Evolutionary conservation across 2,329 filamentous ascomycete genomes (phyloP).

Genomic region (Fusarium sacchari): DNA sequence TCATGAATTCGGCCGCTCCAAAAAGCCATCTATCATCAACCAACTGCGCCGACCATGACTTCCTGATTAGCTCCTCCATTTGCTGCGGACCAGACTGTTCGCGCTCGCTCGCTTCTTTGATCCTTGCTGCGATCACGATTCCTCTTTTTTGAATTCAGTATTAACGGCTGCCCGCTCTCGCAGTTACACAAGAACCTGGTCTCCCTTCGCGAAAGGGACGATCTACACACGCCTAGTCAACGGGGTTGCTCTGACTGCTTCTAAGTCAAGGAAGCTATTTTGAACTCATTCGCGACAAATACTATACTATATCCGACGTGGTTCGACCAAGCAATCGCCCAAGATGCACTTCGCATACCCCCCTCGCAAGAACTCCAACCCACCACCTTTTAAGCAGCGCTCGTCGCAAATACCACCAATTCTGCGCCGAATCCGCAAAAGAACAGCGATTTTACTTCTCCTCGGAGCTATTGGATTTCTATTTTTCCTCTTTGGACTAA

Average conservation of each 20-base stretch:
- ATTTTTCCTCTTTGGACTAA: slow-evolving; percentile 64
- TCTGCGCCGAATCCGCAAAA: slow-evolving; percentile 70
- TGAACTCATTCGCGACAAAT: not conserved
- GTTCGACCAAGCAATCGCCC: slow-evolving; percentile 5
- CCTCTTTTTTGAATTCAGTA: not conserved
- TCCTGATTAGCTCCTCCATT: slow-evolving; percentile 9
- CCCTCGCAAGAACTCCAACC: slow-evolving; percentile 82
- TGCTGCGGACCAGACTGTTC: slow-evolving; percentile 6
- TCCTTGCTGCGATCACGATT: not conserved
- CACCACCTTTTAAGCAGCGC: slow-evolving; percentile 74
- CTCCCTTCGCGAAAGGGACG: slow-evolving; percentile 6
- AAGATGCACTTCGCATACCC: slow-evolving; percentile 92
- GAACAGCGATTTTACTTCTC: slow-evolving; percentile 64
- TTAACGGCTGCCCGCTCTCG: slow-evolving; percentile 6
- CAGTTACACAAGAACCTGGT: slow-evolving; percentile 21
- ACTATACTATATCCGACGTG: not conserved
- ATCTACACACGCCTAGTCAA: slow-evolving; percentile 1
- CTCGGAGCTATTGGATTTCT: slow-evolving; percentile 67
- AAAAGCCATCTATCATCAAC: slow-evolving; percentile 41
- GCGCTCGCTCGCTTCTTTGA: slow-evolving; percentile 27
- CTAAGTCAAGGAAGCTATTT: not conserved
- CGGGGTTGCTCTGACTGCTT: slow-evolving; percentile 10
- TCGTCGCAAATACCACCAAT: slow-evolving; percentile 63
- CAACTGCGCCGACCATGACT: slow-evolving; percentile 23
- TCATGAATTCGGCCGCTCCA: slow-evolving; percentile 34